These are phyloP conservation scores for Phylloporus arenicola DNA, from an alignment of 768 basidiomycete species.

Conservation along the genomic window DNA sequence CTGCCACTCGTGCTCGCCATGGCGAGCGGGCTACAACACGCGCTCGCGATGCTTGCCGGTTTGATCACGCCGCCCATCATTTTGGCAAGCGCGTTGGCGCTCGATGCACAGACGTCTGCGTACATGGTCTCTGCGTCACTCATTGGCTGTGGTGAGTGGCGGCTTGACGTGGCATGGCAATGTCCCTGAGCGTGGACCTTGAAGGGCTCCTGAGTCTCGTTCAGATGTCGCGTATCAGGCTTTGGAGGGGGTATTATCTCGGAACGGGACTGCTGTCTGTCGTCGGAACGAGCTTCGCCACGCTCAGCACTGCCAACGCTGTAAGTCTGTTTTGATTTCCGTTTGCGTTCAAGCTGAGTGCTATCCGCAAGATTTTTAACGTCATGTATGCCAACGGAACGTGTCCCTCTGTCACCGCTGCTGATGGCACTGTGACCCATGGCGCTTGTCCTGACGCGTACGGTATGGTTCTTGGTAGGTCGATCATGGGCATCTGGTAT, in stretches of 20 bases:
- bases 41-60: conserved; percentile 78
- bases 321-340: conserved; percentile 32
- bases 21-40: conserved; percentile 67
- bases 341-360: neutral
- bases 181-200: neutral
- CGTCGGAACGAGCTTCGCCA: conserved; percentile 78
- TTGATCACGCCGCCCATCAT: conserved; percentile 83
- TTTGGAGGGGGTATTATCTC: conserved; percentile 61
- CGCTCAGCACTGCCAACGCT: conserved; percentile 65
- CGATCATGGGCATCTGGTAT: neutral
- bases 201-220: conserved; percentile 74
- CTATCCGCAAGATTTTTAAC: conserved; percentile 52
- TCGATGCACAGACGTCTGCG: conserved; percentile 53
- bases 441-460: conserved; percentile 75
- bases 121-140: conserved; percentile 82
- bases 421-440: conserved; percentile 56
- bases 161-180: neutral
- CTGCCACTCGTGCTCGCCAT: conserved; percentile 71
- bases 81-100: conserved; percentile 56
- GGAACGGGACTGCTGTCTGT: conserved; percentile 81
- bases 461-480: conserved; percentile 65
- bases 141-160: conserved; percentile 63
- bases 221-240: conserved; percentile 66
- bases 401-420: conserved; percentile 52
- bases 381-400: conserved; percentile 77